Evolutionary conservation across 345 rosid genomes (phyloP), one percentile per base, ranked within the genome.

Genomic region (Excoecaria cochinchinensis): DNA sequence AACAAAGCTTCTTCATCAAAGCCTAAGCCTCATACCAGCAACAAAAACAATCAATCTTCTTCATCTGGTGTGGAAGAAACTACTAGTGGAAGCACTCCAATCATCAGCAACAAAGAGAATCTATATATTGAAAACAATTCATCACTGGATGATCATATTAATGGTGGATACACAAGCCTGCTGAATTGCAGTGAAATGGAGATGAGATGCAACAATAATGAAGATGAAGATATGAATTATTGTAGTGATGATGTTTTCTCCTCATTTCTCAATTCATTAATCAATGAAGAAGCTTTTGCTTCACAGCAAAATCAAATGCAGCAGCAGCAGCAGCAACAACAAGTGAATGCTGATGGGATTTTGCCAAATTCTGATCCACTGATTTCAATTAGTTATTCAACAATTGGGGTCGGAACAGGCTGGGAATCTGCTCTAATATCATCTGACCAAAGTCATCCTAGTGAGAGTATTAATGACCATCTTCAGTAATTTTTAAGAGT

Each of bases 11-110:
- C 87, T 22, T 80, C 76, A 4, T 51, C 76, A 2, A 74, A 70
- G 59, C 17, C 68, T 14, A 76, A 31, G 31, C 31, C 31, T 31
- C 5, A 22, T 48, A 55, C 8, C 40, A 69, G 16, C 21, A 51
- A 22, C 3, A 21, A 14, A 22, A 21, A 68, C 24, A 39, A 71
- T 42, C 71, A 13, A 53, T 8, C 80, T 61, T 57, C 40, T 36
- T 64, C 86, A 72, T 74, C 87, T 51, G 75, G 25, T 68, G 19
- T 38, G 8, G 80, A 79, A 61, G 81, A 76, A 66, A 59, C 78
- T 19, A 77, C 70, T 13, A 80, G 61, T 38, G 68, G 44, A n/a
- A n/a, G 71, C 21, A 31, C 44, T 51, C 71, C 56, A 21, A 15
- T 74, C 73, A 59, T 70, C 48, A 71, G 47, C 72, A 69, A 67